These are phyloP conservation scores for Sphagnum magellanicum DNA, from an alignment of 228 moss, liverwort and hornwort species.

Conservation along the genomic window DNA sequence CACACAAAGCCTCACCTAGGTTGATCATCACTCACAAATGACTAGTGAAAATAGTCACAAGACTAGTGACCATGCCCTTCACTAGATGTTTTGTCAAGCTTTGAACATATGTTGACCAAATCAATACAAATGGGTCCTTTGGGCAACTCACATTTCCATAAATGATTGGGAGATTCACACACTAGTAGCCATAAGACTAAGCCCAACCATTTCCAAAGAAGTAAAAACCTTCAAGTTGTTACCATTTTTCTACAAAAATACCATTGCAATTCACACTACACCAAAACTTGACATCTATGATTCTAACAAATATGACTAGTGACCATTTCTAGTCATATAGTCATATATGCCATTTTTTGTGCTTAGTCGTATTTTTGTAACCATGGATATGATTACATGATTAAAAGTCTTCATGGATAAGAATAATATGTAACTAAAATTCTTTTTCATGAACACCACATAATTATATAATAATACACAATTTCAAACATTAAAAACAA, in stretches of 20 bases:
- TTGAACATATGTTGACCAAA: slow-evolving; percentile 82
- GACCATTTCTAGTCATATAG: no score
- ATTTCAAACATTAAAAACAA: no score
- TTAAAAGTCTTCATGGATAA: no score
- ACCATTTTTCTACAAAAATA: slow-evolving; percentile 58
- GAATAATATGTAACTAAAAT: no score
- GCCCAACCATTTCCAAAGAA: slow-evolving; percentile 91
- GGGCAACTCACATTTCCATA: slow-evolving; percentile 87
- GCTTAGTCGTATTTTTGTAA: no score
- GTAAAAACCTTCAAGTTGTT: slow-evolving; percentile 49
- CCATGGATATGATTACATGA: no score
- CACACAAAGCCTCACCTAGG: slow-evolving; percentile 34
- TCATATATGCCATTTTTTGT: no score
- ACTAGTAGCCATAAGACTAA: slow-evolving; percentile 87
- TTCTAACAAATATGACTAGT: no score
- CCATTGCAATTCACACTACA: no score
- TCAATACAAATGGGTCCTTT: slow-evolving; percentile 76
- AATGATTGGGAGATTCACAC: slow-evolving; percentile 91
- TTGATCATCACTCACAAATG: slow-evolving; percentile 88
- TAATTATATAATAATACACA: no score
- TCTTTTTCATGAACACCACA: no score
- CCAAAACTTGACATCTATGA: no score
- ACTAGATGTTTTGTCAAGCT: slow-evolving; percentile 47
- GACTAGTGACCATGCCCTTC: slow-evolving; percentile 68
- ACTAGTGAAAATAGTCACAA: slow-evolving; percentile 80